A percentile compares a stretch with the other conserved stretches of the same genome.
Evolutionary conservation across 257 asterid species (phyloP).

Genomic region (Salvia hispanica): DNA sequence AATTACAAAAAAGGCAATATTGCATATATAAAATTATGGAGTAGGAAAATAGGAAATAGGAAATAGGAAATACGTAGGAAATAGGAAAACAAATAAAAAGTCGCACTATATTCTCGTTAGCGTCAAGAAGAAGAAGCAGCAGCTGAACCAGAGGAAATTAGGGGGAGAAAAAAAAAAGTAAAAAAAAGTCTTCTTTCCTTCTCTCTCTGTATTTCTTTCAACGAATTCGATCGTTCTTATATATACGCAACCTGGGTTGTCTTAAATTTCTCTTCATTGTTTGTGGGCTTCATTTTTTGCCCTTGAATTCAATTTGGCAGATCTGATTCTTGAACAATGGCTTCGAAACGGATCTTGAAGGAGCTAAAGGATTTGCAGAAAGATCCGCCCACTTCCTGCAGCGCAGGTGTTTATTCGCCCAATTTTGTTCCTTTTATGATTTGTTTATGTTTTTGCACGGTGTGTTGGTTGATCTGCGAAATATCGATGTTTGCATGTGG

Average conservation of each 20-base stretch:
- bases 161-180: not conserved
- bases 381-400: slow-evolving; percentile 62
- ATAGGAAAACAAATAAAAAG: not conserved
- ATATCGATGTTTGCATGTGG: not conserved
- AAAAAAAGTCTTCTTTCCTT: no score
- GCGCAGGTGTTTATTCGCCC: slow-evolving; percentile 40
- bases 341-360: slow-evolving; percentile 66
- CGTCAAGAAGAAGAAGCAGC: slow-evolving; percentile 42
- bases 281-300: slow-evolving; percentile 21
- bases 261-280: not conserved
- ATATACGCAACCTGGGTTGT: not conserved
- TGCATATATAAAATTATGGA: no score
- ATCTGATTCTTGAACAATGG: slow-evolving; percentile 51
- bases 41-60: no score
- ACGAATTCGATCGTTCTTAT: slow-evolving; percentile 13
- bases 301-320: slow-evolving; percentile 31
- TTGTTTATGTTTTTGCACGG: slow-evolving; percentile 8
- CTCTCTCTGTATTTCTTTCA: not conserved
- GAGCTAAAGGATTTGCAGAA: slow-evolving; percentile 63
- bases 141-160: slow-evolving; percentile 40
- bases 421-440: not conserved
- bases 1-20: no score
- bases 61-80: no score
- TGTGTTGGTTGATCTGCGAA: slow-evolving; percentile 35
- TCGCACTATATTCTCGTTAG: slow-evolving; percentile 33